A percentile compares a stretch with the other conserved stretches of the same genome.
These are phyloP conservation scores for Lepraria neglecta DNA, from an alignment of 495 filamentous ascomycete genomes.

Conservation along the genomic window DNA sequence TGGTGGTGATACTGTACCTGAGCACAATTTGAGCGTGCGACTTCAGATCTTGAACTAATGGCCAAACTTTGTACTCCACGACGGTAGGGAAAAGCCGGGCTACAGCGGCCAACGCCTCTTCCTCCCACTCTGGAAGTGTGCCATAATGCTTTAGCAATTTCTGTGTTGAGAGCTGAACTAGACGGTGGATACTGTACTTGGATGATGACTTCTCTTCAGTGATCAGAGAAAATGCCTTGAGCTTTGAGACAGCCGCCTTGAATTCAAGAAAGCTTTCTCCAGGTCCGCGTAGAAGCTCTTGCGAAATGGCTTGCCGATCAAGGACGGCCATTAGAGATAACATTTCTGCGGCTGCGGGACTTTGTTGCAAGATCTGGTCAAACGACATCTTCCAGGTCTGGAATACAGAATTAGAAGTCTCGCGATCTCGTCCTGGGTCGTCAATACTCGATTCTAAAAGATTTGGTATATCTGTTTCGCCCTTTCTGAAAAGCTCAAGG, in stretches of 20 bases:
- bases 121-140: constrained; percentile 15
- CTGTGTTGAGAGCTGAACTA: constrained; percentile 29
- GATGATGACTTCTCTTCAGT: constrained; percentile 15
- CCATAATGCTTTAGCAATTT: constrained; percentile 23
- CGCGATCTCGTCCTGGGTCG: constrained; percentile 31
- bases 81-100: constrained; percentile 10
- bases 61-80: constrained; percentile 18
- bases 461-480: constrained; percentile 21
- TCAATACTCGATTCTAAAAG: constrained; percentile 21
- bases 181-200: constrained; percentile 26
- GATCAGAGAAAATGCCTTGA: constrained; percentile 30
- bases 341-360: constrained; percentile 32
- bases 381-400: constrained; percentile 46
- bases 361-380: constrained; percentile 34
- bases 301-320: constrained; percentile 37
- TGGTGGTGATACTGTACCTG: constrained; percentile 6
- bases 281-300: constrained; percentile 25
- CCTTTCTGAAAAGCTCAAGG: constrained; percentile 18
- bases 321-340: constrained; percentile 42
- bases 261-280: constrained; percentile 22
- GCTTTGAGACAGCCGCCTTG: constrained; percentile 19
- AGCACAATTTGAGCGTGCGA: constrained; percentile 20
- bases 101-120: constrained; percentile 18
- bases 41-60: constrained; percentile 12
- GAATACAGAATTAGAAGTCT: constrained; percentile 35